Percentiles rank a stretch among this genome's conserved stretches.
Conservation (phyloP, 2,329 filamentous ascomycete genomes). For the Lojkania enalia region DNA sequence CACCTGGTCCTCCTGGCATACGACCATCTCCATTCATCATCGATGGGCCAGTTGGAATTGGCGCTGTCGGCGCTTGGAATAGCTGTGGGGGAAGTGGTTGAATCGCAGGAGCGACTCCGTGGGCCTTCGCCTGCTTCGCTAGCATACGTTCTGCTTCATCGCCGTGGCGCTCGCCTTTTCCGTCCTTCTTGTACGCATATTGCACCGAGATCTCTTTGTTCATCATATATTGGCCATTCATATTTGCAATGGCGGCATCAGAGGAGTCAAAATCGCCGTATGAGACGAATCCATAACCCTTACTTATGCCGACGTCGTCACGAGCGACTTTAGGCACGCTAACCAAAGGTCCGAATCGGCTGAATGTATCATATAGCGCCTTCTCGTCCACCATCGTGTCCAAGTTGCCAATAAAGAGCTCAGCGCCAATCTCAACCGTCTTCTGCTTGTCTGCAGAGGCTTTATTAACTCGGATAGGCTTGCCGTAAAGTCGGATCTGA, state of each 20-base stretch:
- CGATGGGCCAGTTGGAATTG: constrained; percentile 46
- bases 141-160: constrained; percentile 91
- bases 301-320: constrained; percentile 84
- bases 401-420: constrained; percentile 95
- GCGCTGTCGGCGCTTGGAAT: constrained; percentile 50
- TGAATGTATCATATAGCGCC: constrained; percentile 92
- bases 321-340: constrained; percentile 82
- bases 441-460: constrained; percentile 91
- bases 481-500: constrained; percentile 88
- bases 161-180: constrained; percentile 93
- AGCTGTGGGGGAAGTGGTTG: constrained; percentile 77
- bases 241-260: constrained; percentile 85
- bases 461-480: constrained; percentile 96
- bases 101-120: constrained; percentile 83
- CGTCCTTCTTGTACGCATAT: constrained; percentile 99
- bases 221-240: constrained; percentile 95
- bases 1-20: constrained; percentile 43
- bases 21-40: constrained; percentile 47
- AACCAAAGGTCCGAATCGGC: constrained; percentile 84
- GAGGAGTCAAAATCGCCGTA: constrained; percentile 93
- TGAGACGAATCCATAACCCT: constrained; percentile 95
- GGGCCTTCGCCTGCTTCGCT: constrained; percentile 88
- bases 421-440: constrained; percentile 88
- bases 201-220: constrained; percentile 96
- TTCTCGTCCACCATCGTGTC: constrained; percentile 95